Percentiles rank a stretch among this genome's conserved stretches.
These are phyloP conservation scores for Magnaporthales sp. DNA, from an alignment of 2,329 filamentous ascomycete genomes.

Conservation along the genomic window DNA sequence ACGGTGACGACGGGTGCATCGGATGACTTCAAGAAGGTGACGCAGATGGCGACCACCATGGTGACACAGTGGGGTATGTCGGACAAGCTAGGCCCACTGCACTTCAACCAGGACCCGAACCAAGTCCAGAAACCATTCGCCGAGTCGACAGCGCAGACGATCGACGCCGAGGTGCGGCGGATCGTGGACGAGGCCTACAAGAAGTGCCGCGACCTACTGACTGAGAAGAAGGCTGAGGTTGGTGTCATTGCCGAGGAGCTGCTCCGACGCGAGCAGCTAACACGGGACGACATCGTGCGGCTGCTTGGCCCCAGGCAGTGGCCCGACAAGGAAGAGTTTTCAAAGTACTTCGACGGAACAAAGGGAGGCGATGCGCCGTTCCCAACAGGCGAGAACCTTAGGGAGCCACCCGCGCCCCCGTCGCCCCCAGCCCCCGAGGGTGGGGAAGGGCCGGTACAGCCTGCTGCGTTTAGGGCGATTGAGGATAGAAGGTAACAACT, in stretches of 20 bases:
- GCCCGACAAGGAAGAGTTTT: constrained; percentile 78
- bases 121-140: constrained; percentile 92
- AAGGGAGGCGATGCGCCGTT: constrained; percentile 45
- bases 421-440: background rate
- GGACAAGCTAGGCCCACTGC: constrained; percentile 82
- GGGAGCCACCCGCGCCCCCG: constrained; percentile 19
- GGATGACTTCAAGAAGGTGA: constrained; percentile 98
- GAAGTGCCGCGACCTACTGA: constrained; percentile 76
- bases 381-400: constrained; percentile 25
- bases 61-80: constrained; percentile 99
- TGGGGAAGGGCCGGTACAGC: background rate
- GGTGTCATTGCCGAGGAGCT: constrained; percentile 89
- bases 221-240: constrained; percentile 79
- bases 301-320: constrained; percentile 79
- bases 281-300: constrained; percentile 84
- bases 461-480: background rate
- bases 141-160: constrained; percentile 84
- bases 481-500: background rate
- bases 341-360: constrained; percentile 78
- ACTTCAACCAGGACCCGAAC: constrained; percentile 72
- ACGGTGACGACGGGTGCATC: constrained; percentile 91
- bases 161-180: constrained; percentile 82
- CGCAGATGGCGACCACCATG: constrained; percentile 91
- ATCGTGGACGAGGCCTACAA: constrained; percentile 91
- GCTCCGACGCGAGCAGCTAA: constrained; percentile 82